Evolutionary conservation across 768 basidiomycete species (phyloP).

Genomic region (Inosperma sp.): DNA sequence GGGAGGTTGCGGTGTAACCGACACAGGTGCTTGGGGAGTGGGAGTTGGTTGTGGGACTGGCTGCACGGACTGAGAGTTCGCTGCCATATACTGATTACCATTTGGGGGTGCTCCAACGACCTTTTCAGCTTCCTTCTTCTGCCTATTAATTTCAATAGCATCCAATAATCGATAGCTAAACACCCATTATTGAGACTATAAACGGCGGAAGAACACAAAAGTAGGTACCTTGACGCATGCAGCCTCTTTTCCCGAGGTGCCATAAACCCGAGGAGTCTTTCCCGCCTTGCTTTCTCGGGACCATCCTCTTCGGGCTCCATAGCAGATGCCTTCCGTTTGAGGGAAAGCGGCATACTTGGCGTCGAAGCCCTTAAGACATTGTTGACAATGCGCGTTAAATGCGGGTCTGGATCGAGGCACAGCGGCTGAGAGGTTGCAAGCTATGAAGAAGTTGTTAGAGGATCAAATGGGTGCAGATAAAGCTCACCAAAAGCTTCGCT

Average conservation of each 20-base stretch:
- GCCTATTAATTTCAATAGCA: conserved; percentile 32
- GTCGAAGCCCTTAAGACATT: conserved; percentile 67
- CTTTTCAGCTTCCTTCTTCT: conserved; percentile 20
- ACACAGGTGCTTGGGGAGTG: conserved; percentile 22
- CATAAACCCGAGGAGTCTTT: conserved; percentile 79
- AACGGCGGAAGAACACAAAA: background rate
- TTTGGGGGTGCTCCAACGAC: conserved; percentile 27
- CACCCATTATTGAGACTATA: conserved; percentile 5
- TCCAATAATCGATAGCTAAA: conserved; percentile 59
- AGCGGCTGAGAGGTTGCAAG: conserved; percentile 70
- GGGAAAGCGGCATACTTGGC: conserved; percentile 63
- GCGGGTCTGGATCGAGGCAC: conserved; percentile 76
- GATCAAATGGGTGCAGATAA: conserved; percentile 7
- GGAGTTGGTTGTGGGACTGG: conserved; percentile 19
- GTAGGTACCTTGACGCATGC: conserved; percentile 47
- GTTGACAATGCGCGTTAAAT: conserved; percentile 72
- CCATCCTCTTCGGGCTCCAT: conserved; percentile 75
- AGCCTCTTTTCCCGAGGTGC: conserved; percentile 50
- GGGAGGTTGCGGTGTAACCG: conserved; percentile 28
- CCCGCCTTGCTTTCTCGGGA: conserved; percentile 63
- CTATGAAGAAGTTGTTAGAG: conserved; percentile 32
- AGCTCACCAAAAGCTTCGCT: conserved; percentile 63
- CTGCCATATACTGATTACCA: conserved; percentile 22
- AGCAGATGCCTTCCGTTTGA: conserved; percentile 71
- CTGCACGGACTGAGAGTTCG: conserved; percentile 21